Base-by-base conservation (phyloP, 495 filamentous ascomycete genomes). In the Aspergillus diversus region DNA sequence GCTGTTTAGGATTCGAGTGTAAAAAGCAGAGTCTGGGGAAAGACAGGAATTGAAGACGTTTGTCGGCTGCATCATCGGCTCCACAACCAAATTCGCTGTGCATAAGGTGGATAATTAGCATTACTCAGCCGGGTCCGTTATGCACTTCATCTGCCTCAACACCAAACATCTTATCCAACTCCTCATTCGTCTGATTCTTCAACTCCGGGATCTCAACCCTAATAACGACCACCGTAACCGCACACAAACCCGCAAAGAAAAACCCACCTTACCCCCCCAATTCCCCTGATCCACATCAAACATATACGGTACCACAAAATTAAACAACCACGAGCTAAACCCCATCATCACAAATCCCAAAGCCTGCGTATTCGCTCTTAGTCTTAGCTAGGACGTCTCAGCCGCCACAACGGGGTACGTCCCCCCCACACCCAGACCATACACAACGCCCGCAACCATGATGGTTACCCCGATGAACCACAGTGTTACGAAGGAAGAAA, bases 201-300 rank as follows among this genome's bases (percentile, higher is more conserved):
- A 69, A 73, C 55, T 76, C 73, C 0, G 72, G 72, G 13, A 70
- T 60, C 46, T 70, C 63, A 31, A 67, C 67, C 52, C 60, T 72
- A 27, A 72, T 55, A 12, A 71, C 46, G 4, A 62, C 16, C 31
- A 53, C 33, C 5, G 39, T 50, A 17, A 65, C 15, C 0, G 21
- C 48, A 8, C 59, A 57, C 57, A 65, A 15, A 4, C 5, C 52
- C 3, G 63, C 59, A 35, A 70, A 75, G n/a, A 75, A 69, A 55
- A 66, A 73, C 11, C 70, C 21, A 71, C 68, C 33, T 70, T 69
- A 7, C 63, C 73, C 6, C 66, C 73, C 39, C 73, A 43, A 33
- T 73, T 61, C 0, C 61, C 73, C 50, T 75, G 65, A 50, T 69
- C 64, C 17, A 59, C 56, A 27, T 72, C 69, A 39, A 70, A 72